These are phyloP conservation scores for Hibiscus syriacus DNA, from an alignment of 345 rosid genomes.

Conservation along the genomic window DNA sequence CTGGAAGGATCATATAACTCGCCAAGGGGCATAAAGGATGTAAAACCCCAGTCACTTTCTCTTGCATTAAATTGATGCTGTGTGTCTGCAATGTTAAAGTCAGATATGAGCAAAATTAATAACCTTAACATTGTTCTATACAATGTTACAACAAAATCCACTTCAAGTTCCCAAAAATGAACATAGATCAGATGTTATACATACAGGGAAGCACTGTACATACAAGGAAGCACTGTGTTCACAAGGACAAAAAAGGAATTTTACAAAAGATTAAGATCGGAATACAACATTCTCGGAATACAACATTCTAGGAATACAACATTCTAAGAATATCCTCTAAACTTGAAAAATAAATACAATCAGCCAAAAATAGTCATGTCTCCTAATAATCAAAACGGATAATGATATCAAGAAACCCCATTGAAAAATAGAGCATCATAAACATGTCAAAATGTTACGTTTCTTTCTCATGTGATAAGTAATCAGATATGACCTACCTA, in stretches of 20 bases:
- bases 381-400: not conserved
- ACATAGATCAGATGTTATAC: not conserved
- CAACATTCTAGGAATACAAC: too few relatives aligned
- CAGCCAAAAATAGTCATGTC: not conserved
- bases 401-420: not conserved
- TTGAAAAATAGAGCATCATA: not conserved
- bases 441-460: not conserved
- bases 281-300: not conserved
- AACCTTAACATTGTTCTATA: not conserved
- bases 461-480: too few relatives aligned
- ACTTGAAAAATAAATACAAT: not conserved
- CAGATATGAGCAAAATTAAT: conserved; percentile 1
- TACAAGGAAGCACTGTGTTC: not conserved
- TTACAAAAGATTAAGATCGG: not conserved
- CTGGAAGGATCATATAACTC: conserved; percentile 85
- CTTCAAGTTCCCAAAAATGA: not conserved
- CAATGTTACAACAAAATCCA: not conserved
- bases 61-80: conserved; percentile 88
- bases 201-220: not conserved
- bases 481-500: too few relatives aligned
- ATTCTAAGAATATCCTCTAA: not conserved
- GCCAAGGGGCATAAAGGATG: conserved; percentile 83
- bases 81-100: conserved; percentile 51
- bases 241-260: not conserved
- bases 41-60: conserved; percentile 94